Conservation (phyloP, 1,284 basidiomycete genomes). For the Cryptococcus wingfieldii region DNA sequence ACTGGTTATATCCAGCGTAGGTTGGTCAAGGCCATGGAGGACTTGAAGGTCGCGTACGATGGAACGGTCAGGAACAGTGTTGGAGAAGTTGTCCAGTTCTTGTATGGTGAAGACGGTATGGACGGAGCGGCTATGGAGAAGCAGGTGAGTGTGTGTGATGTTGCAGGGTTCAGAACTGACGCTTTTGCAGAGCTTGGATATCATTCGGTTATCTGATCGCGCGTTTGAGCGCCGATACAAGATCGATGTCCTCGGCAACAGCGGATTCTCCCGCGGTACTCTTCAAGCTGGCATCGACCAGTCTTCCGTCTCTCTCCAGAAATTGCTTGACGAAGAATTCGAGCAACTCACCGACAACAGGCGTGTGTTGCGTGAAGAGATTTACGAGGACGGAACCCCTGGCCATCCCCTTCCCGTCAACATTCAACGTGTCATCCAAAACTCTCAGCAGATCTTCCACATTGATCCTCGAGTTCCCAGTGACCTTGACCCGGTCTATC, state of each 20-base stretch:
- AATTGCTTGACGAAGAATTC: constrained; percentile 84
- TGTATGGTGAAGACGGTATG: constrained; percentile 98
- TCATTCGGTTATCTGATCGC: constrained; percentile 73
- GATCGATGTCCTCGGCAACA: constrained; percentile 75
- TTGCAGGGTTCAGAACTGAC: background rate
- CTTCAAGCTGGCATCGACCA: constrained; percentile 94
- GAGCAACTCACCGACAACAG: constrained; percentile 72
- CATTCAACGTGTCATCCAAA: constrained; percentile 88
- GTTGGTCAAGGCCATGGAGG: constrained; percentile 95
- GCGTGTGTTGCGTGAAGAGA: constrained; percentile 67
- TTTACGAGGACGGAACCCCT: constrained; percentile 76
- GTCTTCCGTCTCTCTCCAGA: constrained; percentile 82
- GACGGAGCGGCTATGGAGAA: constrained; percentile 97
- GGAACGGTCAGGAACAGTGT: constrained; percentile 96
- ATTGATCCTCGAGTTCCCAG: constrained; percentile 90
- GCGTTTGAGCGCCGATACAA: constrained; percentile 88
- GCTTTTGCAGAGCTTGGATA: constrained; percentile 62
- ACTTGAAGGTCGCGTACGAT: constrained; percentile 96
- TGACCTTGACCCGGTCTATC: constrained; percentile 83
- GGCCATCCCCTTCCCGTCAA: constrained; percentile 82
- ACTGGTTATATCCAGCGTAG: constrained; percentile 99
- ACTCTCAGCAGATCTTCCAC: constrained; percentile 95
- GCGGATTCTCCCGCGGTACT: constrained; percentile 71
- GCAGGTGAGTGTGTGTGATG: constrained; percentile 53
- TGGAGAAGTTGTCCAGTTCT: constrained; percentile 91